phyloP scores from a whole-genome alignment of 805 yeast genomes.

The Debaryomyces hansenii region DNA sequence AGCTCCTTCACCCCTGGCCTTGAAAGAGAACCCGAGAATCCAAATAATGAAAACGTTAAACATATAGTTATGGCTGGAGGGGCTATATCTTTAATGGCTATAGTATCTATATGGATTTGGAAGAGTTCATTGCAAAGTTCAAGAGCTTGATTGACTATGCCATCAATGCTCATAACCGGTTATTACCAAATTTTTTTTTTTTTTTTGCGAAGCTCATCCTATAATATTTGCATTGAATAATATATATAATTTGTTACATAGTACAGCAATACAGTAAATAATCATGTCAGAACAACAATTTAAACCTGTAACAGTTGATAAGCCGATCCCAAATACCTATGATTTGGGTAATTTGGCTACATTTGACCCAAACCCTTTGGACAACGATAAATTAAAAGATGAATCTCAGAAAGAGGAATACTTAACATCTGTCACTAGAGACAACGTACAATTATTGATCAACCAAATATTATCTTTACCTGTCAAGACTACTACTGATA shows the following conservation, averaged over 20 bases:
- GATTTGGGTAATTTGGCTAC: conserved; percentile 91
- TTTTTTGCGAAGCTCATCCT: conserved; percentile 7
- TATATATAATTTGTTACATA: background rate
- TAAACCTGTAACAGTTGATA: conserved; percentile 85
- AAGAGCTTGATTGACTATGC: conserved; percentile 3
- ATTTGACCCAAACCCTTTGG: conserved; percentile 87
- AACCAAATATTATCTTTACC: conserved; percentile 92
- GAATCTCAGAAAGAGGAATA: conserved; percentile 59
- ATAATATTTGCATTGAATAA: background rate
- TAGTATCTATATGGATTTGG: conserved; percentile 66
- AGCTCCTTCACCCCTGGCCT: conserved; percentile 72
- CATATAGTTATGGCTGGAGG: conserved; percentile 66
- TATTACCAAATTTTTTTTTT: background rate
- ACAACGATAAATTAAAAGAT: conserved; percentile 56
- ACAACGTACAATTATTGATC: conserved; percentile 86
- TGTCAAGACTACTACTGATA: conserved; percentile 79
- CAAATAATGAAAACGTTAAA: conserved; percentile 48
- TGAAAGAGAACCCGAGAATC: conserved; percentile 60
- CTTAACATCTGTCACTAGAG: conserved; percentile 72
- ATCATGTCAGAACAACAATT: conserved; percentile 20
- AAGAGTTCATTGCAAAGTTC: conserved; percentile 44
- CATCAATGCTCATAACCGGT: background rate
- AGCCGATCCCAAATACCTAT: conserved; percentile 83
- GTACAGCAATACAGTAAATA: background rate
- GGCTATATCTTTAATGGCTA: conserved; percentile 64